Evolutionary conservation across 1,284 basidiomycete species (phyloP).

Genomic region (Pseudozyma flocculosa): DNA sequence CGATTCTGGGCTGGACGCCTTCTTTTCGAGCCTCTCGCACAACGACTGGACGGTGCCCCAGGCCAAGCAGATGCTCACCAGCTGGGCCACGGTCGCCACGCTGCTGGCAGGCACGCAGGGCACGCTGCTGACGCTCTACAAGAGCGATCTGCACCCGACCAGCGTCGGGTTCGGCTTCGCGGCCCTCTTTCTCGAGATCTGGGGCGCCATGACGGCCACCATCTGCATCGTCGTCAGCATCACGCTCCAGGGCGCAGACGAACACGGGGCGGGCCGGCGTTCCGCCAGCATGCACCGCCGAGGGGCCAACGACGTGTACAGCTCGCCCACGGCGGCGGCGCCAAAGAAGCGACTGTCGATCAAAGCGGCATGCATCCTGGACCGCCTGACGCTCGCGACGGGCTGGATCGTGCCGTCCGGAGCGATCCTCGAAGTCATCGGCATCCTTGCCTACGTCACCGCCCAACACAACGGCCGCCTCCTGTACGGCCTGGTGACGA

Average conservation of each 20-base stretch:
- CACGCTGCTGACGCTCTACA: slow-evolving; percentile 4
- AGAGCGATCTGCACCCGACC: not conserved
- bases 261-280: not conserved
- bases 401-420: not conserved
- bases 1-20: not conserved
- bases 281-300: too few species aligned
- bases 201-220: slow-evolving; percentile 6
- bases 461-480: too few species aligned
- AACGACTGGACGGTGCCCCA: slow-evolving; percentile 12
- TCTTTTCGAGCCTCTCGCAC: slow-evolving; percentile 5
- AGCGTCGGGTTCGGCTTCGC: slow-evolving; percentile 2
- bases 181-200: slow-evolving; percentile 17
- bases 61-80: slow-evolving; percentile 3
- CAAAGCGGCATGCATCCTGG: not conserved
- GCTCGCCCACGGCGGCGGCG: too few species aligned
- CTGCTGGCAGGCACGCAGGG: slow-evolving; percentile 14
- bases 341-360: not conserved
- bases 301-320: too few species aligned
- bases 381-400: not conserved
- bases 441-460: not conserved
- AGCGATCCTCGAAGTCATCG: not conserved
- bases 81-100: slow-evolving; percentile 11
- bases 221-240: slow-evolving; percentile 7
- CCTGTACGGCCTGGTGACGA: too few species aligned
- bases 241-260: not conserved